These are phyloP conservation scores for Debaryomyces hansenii DNA, from an alignment of 805 yeast genomes.

Conservation along the genomic window DNA sequence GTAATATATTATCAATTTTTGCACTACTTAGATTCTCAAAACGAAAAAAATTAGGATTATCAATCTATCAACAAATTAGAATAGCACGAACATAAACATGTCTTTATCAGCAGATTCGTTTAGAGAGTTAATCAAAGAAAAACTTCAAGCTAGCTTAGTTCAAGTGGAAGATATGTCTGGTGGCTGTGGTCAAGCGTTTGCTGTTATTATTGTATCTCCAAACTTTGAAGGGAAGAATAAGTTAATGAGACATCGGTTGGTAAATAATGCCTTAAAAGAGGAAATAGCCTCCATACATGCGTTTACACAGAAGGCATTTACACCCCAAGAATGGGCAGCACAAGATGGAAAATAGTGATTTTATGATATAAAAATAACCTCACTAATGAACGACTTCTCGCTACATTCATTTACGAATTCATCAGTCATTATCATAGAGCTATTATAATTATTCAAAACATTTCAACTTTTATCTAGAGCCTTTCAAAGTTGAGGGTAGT, in stretches of 20 bases:
- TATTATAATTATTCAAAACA: no score
- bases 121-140: conserved; percentile 48
- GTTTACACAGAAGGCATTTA: conserved; percentile 87
- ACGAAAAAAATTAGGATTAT: no score
- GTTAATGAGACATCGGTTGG: conserved; percentile 81
- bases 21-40: no score
- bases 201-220: conserved; percentile 78
- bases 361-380: no score
- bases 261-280: conserved; percentile 75
- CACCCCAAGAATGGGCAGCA: conserved; percentile 78
- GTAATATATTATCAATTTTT: no score
- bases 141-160: conserved; percentile 63
- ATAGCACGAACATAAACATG: conserved; percentile 16
- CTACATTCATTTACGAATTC: no score
- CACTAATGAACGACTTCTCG: background rate
- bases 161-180: conserved; percentile 80
- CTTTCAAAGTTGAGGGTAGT: no score
- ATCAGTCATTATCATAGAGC: no score
- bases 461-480: no score
- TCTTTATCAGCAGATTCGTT: conserved; percentile 41
- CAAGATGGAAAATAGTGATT: conserved; percentile 33
- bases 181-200: conserved; percentile 98
- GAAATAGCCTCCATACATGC: conserved; percentile 91
- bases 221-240: conserved; percentile 79
- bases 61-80: no score